A percentile compares a stretch with the other conserved stretches of the same genome.
Conservation (phyloP, 495 filamentous ascomycete genomes). For the Pseudoneurospora amorphoporcata region DNA sequence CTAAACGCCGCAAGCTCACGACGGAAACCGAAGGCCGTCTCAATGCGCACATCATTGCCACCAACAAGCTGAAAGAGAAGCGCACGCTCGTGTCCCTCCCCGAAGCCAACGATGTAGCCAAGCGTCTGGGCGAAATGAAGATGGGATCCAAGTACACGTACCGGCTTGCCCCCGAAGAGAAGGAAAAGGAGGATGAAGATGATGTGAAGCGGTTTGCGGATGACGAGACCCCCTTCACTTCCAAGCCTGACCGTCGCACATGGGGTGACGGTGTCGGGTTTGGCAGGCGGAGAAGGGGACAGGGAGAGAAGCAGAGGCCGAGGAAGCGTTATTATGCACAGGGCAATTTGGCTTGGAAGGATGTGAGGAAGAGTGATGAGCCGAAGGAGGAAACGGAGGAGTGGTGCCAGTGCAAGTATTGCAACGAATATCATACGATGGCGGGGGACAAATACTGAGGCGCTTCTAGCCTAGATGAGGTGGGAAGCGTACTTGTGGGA, state of each 20-base stretch:
- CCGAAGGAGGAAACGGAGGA: neutral
- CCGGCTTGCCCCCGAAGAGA: neutral
- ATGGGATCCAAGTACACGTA: conserved; percentile 11
- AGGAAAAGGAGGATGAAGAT: neutral
- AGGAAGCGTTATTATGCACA: neutral
- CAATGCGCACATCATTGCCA: neutral
- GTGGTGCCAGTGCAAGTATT: neutral
- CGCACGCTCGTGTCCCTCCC: conserved; percentile 54
- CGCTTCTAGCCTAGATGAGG: neutral
- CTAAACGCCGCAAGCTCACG: neutral
- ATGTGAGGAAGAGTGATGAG: neutral
- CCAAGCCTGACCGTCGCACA: neutral
- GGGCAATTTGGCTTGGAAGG: neutral
- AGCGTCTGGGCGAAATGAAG: conserved; percentile 41
- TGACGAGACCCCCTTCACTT: neutral
- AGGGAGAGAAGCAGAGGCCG: neutral
- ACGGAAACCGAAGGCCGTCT: neutral
- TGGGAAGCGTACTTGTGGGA: neutral
- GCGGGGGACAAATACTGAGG: neutral
- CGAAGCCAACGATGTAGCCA: conserved; percentile 65
- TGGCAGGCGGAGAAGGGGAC: neutral
- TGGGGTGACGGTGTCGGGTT: neutral
- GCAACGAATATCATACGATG: neutral
- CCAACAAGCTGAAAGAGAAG: conserved; percentile 26
- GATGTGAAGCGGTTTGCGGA: neutral